Evolutionary conservation across 2,329 filamentous ascomycete genomes (phyloP), one percentile per base, ranked within the genome.

Genomic region (Bertia moriformis): DNA sequence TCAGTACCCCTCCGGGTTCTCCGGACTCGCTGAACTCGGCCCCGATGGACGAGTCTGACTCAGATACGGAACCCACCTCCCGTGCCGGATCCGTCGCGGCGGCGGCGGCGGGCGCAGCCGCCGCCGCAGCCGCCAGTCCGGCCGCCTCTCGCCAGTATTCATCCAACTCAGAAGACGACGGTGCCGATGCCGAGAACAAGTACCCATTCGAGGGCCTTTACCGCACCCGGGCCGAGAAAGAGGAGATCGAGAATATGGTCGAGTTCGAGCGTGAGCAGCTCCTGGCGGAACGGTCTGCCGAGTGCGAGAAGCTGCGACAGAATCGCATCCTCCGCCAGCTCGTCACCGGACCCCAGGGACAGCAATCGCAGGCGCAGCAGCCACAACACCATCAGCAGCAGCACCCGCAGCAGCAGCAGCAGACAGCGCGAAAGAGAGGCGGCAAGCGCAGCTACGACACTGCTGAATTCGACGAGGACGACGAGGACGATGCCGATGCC

Each of bases 241-340:
- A 70, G 4, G 68, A 82, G 39, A 91, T 98, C 44, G 78, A 91
- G 71, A 73, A 69, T 41, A 77, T 95, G 71, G 80, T 87, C 19
- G 88, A 96, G 62, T 79, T 96, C 39, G 79, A 93, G 53, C 82
- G 89, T 44, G 91, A 98, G 58, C 77, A 86, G 54, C 79, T 94
- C 35, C 72, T 98, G 4, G 91, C 88, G 15, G 85, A 94, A 48
- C 85, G 91, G 46, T 80, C 82, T 24, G 78, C 85, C 49, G 78
- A 91, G 55, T 79, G 88, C 41, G 83, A 91, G 51, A 78, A 78
- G 39, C 78, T 83, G 49, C 74, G 82, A 43, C 89, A 95, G 60
- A 86, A 91, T 51, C 71, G 78, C 37, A 76, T 88, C 45, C 71
- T 95, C 38, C 83, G 83, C 43, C 80, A 83, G 49, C 76, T 93